These are phyloP conservation scores for Phyllosticta citriasiana DNA, from an alignment of 2,329 filamentous ascomycete species.

Conservation along the genomic window DNA sequence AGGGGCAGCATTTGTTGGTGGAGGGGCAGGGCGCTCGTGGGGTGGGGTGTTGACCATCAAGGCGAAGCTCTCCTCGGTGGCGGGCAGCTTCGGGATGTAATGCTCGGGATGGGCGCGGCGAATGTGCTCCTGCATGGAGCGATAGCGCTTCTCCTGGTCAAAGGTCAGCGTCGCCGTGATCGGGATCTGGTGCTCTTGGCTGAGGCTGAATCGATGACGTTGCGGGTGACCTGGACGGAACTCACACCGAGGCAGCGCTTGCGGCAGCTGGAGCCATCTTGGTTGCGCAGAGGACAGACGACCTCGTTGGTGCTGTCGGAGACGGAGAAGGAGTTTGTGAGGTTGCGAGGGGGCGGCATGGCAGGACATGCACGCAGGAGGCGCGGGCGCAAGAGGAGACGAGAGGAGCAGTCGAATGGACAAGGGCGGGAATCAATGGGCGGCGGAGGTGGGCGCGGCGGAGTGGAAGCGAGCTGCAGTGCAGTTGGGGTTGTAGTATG, in stretches of 20 bases:
- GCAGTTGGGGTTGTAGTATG: neutral
- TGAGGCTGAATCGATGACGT: conserved; percentile 2
- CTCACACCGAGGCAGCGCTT: conserved; percentile 97
- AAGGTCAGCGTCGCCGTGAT: conserved; percentile 19
- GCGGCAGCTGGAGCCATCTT: conserved; percentile 92
- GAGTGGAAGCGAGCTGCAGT: neutral
- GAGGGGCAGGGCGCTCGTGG: conserved; percentile 54
- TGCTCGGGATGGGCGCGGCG: conserved; percentile 92
- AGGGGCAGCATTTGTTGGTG: conserved; percentile 29
- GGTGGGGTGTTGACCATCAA: conserved; percentile 92
- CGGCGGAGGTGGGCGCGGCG: neutral
- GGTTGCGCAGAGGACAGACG: conserved; percentile 88
- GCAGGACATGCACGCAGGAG: conserved; percentile 29
- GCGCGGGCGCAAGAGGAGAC: conserved; percentile 27
- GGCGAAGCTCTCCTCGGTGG: conserved; percentile 94
- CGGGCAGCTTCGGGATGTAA: conserved; percentile 95
- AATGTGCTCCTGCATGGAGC: conserved; percentile 99
- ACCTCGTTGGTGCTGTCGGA: conserved; percentile 92
- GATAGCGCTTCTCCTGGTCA: conserved; percentile 79
- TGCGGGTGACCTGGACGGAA: conserved; percentile 25
- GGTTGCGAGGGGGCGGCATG: conserved; percentile 81
- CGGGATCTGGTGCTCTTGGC: conserved; percentile 12
- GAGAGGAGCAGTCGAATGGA: conserved; percentile 2
- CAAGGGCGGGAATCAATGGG: neutral
- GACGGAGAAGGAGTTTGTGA: conserved; percentile 85